Percentiles rank a stretch among this genome's conserved stretches.
Conservation (phyloP, 2,329 filamentous ascomycete species). For the Pseudogymnoascus destructans region DNA sequence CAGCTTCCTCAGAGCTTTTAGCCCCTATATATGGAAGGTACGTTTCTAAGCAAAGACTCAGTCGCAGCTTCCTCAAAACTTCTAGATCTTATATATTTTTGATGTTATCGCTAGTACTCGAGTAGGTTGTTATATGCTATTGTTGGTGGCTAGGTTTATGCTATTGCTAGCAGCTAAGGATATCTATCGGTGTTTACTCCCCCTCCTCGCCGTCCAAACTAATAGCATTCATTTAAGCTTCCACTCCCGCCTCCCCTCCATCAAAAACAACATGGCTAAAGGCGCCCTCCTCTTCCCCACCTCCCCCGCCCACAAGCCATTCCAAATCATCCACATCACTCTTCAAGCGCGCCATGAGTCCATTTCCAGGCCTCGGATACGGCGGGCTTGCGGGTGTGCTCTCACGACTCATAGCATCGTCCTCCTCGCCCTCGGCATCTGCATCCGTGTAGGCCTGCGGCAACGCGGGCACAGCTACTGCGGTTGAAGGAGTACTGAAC, state of each 20-base stretch:
- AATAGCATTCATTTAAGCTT: background rate
- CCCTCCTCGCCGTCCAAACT: background rate
- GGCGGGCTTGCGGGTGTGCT: constrained; percentile 44
- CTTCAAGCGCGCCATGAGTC: constrained; percentile 38
- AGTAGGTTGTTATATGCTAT: background rate
- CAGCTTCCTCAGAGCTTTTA: too few species aligned
- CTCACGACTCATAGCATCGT: constrained; percentile 29
- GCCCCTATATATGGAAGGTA: too few species aligned
- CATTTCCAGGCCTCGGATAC: constrained; percentile 50
- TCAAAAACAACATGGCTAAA: constrained; percentile 25
- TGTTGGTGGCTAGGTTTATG: background rate
- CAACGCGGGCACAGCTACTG: background rate
- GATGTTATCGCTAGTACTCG: background rate
- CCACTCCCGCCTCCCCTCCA: background rate
- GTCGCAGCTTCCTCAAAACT: too few species aligned
- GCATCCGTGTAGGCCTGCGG: background rate
- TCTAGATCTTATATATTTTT: background rate
- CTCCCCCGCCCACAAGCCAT: constrained; percentile 46
- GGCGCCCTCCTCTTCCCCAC: constrained; percentile 26
- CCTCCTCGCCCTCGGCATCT: constrained; percentile 20
- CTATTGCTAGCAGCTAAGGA: background rate
- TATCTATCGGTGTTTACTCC: background rate
- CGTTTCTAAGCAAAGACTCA: too few species aligned
- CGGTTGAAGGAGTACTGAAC: background rate
- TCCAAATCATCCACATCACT: constrained; percentile 45